Evolutionary conservation across 768 basidiomycete species (phyloP).

Genomic region (Dacryopinax primogenitus): DNA sequence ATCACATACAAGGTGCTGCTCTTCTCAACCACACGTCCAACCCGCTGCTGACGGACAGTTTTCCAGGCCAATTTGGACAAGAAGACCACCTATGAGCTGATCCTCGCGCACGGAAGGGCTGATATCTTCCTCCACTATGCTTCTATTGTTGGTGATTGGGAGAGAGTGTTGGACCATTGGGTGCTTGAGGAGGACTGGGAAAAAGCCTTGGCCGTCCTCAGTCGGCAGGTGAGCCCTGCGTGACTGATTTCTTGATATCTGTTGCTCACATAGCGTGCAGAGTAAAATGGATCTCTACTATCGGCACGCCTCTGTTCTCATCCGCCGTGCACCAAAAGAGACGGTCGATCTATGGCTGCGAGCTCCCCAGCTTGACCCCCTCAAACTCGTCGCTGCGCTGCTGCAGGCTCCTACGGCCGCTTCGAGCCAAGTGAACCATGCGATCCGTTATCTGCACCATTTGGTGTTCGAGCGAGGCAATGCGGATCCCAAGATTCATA

Average conservation of each 20-base stretch:
- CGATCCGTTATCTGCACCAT: conserved; percentile 76
- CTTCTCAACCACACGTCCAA: background rate
- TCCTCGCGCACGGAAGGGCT: conserved; percentile 81
- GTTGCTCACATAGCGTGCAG: conserved; percentile 31
- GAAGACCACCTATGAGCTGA: conserved; percentile 79
- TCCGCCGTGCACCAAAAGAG: conserved; percentile 74
- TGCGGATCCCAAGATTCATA: conserved; percentile 79
- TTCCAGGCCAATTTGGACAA: conserved; percentile 70
- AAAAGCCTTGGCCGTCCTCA: conserved; percentile 82
- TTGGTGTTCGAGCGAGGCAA: conserved; percentile 69
- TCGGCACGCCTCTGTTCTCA: conserved; percentile 76
- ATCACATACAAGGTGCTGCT: conserved; percentile 74
- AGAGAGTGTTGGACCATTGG: conserved; percentile 83
- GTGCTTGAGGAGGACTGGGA: conserved; percentile 83
- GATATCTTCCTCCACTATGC: conserved; percentile 91
- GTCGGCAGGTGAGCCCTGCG: conserved; percentile 53
- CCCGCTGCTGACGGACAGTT: background rate
- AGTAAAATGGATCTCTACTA: conserved; percentile 82
- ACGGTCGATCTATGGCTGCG: conserved; percentile 89
- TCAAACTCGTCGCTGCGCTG: conserved; percentile 78
- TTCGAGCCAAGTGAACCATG: conserved; percentile 43
- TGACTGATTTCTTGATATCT: background rate
- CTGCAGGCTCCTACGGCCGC: conserved; percentile 43
- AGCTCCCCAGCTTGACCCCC: conserved; percentile 62
- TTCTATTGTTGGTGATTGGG: conserved; percentile 62